A percentile compares a stretch with the other conserved stretches of the same genome.
phyloP scores from a whole-genome alignment of 202 grass and related monocot species.

The Carex sylvatica region DNA sequence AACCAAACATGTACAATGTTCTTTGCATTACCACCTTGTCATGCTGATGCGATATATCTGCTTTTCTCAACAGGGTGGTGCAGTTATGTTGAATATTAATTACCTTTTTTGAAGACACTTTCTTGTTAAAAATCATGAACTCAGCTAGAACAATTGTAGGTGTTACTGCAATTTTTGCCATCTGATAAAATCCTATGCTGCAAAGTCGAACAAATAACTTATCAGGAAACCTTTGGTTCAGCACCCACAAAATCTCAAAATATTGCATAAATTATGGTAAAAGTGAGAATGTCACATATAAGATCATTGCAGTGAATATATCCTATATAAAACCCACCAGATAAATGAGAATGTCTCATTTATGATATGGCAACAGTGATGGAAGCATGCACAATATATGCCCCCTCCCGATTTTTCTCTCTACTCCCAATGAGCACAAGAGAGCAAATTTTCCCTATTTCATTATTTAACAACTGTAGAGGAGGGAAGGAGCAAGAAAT shows the following conservation, averaged over 20 bases:
- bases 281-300: not conserved
- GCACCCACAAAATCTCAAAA: not conserved
- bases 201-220: slow-evolving; percentile 37
- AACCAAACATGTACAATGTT: not conserved
- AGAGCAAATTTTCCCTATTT: not conserved
- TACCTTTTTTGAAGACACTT: slow-evolving; percentile 74
- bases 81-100: not conserved
- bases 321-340: not conserved
- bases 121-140: slow-evolving; percentile 71
- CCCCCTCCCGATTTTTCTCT: not conserved
- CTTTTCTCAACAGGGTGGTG: not conserved
- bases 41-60: not conserved
- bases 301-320: not conserved
- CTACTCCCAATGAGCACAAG: not conserved
- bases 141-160: slow-evolving; percentile 85
- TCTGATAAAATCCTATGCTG: slow-evolving; percentile 97
- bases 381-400: not conserved
- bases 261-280: not conserved
- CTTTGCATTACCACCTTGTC: not conserved
- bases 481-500: not conserved
- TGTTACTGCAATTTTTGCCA: slow-evolving; percentile 95
- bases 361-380: not conserved
- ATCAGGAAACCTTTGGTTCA: not conserved
- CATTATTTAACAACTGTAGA: not conserved
- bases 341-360: not conserved